A percentile compares a stretch with the other conserved stretches of the same genome.
phyloP scores from a whole-genome alignment of 2,329 filamentous ascomycete species.

The Pseudocercospora crystallina region DNA sequence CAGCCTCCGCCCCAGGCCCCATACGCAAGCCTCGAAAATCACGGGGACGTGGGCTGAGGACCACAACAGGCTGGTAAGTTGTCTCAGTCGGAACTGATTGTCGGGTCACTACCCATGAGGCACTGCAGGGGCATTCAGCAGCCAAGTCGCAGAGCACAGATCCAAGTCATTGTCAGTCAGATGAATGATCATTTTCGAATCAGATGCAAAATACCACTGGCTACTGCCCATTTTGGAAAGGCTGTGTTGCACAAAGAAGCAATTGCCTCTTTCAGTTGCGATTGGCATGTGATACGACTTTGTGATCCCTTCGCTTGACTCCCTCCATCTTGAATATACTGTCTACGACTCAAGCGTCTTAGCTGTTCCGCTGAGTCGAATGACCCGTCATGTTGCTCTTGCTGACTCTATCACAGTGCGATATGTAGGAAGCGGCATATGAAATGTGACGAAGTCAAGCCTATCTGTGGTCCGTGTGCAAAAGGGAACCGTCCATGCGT shows the following conservation, averaged over 20 bases:
- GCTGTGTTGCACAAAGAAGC: too few species aligned
- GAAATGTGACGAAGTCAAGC: conserved; percentile 53
- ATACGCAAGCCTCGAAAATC: conserved; percentile 31
- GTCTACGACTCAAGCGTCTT: too few species aligned
- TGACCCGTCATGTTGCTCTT: background rate
- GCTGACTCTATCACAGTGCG: conserved; percentile 18
- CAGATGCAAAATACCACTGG: too few species aligned
- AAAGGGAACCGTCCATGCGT: conserved; percentile 46
- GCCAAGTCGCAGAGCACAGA: background rate
- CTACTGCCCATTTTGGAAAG: too few species aligned
- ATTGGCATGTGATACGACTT: too few species aligned
- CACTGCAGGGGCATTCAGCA: too few species aligned
- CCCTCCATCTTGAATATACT: too few species aligned
- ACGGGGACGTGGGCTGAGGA: conserved; percentile 31
- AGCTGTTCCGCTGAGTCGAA: background rate
- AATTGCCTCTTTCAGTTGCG: too few species aligned
- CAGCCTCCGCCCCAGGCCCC: background rate
- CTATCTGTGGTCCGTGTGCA: conserved; percentile 45
- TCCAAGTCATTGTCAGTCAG: background rate
- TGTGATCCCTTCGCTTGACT: too few species aligned
- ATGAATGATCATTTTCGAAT: background rate
- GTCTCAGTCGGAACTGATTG: background rate
- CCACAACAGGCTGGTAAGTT: conserved; percentile 23
- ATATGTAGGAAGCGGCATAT: conserved; percentile 44
- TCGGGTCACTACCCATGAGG: too few species aligned